Conservation (phyloP, 495 filamentous ascomycete species). For the Penicillium psychrofluorescens region DNA sequence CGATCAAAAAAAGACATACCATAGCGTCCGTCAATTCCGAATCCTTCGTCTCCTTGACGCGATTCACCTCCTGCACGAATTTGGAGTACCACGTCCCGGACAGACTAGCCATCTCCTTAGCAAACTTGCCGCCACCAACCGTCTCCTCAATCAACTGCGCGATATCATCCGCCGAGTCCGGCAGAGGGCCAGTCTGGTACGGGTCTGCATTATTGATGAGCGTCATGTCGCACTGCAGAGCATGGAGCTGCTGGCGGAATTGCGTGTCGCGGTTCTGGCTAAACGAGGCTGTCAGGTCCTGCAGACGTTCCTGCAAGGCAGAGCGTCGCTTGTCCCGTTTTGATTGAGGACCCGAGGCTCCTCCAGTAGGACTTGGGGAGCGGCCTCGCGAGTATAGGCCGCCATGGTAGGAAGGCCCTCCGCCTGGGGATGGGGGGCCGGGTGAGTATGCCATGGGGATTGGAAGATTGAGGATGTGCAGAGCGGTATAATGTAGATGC, state of each 20-base stretch:
- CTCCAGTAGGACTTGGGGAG: slow-evolving; percentile 28
- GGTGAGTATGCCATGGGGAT: slow-evolving; percentile 32
- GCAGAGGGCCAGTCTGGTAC: slow-evolving; percentile 63
- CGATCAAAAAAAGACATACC: slow-evolving; percentile 44
- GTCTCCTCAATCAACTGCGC: slow-evolving; percentile 54
- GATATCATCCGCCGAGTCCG: slow-evolving; percentile 62
- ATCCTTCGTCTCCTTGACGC: slow-evolving; percentile 77
- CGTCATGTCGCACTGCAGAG: slow-evolving; percentile 81
- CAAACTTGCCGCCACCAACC: slow-evolving; percentile 45
- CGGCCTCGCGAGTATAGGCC: slow-evolving; percentile 22
- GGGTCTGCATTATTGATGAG: slow-evolving; percentile 78
- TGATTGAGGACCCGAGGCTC: slow-evolving; percentile 39
- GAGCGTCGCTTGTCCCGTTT: slow-evolving; percentile 89
- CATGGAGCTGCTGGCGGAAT: slow-evolving; percentile 83
- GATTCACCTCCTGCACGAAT: slow-evolving; percentile 79
- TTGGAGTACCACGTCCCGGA: slow-evolving; percentile 73
- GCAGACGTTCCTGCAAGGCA: slow-evolving; percentile 66
- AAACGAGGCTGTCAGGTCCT: slow-evolving; percentile 65
- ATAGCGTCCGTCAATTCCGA: slow-evolving; percentile 64
- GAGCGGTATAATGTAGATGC: slow-evolving; percentile 5
- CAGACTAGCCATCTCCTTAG: slow-evolving; percentile 52
- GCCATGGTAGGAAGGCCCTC: slow-evolving; percentile 15
- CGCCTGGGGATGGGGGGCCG: slow-evolving; percentile 24
- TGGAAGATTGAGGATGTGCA: slow-evolving; percentile 4
- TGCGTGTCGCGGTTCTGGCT: slow-evolving; percentile 71